These are phyloP conservation scores for Solanum paucissectum DNA, from an alignment of 257 asterid species.

Conservation along the genomic window DNA sequence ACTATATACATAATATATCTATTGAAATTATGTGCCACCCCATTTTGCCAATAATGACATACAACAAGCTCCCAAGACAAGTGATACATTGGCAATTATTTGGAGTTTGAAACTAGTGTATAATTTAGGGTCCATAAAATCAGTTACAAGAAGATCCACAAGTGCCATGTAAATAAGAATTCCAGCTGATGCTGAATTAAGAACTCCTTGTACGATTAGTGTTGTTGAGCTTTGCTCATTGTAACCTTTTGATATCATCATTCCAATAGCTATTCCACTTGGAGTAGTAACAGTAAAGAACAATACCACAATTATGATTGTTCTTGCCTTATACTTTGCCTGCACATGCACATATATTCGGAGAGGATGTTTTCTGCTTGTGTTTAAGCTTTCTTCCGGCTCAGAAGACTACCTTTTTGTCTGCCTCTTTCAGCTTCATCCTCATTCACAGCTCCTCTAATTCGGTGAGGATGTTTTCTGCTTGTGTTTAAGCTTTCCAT, in stretches of 20 bases:
- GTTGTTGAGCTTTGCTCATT: constrained; percentile 14
- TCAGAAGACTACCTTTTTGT: not conserved
- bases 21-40: not conserved
- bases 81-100: constrained; percentile 6
- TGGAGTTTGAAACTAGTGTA: constrained; percentile 10
- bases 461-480: not conserved
- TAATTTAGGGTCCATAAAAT: constrained; percentile 16
- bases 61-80: constrained; percentile 14
- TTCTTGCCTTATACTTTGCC: constrained; percentile 10
- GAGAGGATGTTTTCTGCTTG: too few relatives aligned
- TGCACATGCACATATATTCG: not conserved
- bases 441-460: not conserved
- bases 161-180: constrained; percentile 26
- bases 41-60: constrained; percentile 28
- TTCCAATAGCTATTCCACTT: constrained; percentile 14
- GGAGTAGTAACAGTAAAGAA: constrained; percentile 27
- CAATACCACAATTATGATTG: constrained; percentile 10
- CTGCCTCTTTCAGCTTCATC: not conserved
- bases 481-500: not conserved
- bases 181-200: constrained; percentile 30
- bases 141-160: constrained; percentile 18
- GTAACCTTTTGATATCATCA: constrained; percentile 13
- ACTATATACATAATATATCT: not conserved
- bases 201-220: constrained; percentile 18
- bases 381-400: not conserved